A percentile compares a stretch with the other conserved stretches of the same genome.
Conservation (phyloP, 176 grass and related monocot species). For the Zizania latifolia region DNA sequence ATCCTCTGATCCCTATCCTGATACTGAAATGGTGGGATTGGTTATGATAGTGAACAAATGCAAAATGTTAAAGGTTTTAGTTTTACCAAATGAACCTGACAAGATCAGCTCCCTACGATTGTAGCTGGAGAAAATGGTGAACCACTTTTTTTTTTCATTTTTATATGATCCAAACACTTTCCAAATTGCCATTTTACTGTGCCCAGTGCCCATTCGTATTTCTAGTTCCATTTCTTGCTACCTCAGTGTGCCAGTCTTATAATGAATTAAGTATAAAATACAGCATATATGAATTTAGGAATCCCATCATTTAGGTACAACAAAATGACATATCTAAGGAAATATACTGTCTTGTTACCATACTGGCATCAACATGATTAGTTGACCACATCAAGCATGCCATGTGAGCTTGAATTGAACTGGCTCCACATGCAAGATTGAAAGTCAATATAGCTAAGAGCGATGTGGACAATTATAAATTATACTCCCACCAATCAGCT, state of each 20-base stretch:
- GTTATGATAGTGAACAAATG: conserved; percentile 18
- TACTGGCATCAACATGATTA: conserved; percentile 9
- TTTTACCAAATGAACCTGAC: conserved; percentile 5
- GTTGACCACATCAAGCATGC: conserved; percentile 20
- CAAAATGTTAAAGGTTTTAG: conserved; percentile 7
- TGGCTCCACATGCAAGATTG: conserved; percentile 2
- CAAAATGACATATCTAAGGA: not conserved
- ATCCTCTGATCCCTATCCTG: conserved; percentile 1
- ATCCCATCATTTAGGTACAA: not conserved
- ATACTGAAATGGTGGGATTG: conserved; percentile 15
- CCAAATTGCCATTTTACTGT: not conserved
- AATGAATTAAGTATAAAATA: not conserved
- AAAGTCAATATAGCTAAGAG: conserved; percentile 33
- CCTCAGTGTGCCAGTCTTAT: not conserved
- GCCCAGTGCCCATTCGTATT: not conserved
- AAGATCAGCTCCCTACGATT: conserved; percentile 7
- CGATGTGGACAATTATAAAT: not conserved
- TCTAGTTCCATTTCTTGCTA: not conserved
- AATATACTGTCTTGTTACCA: conserved; percentile 6
- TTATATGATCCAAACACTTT: not conserved
- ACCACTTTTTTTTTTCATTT: not conserved
- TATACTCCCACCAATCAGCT: not conserved
- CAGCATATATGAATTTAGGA: not conserved
- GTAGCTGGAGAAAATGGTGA: not conserved
- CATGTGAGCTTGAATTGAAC: conserved; percentile 36